Evolutionary conservation across 1,284 basidiomycete species (phyloP).

Genomic region (Pyrrhoderma lamaoense): DNA sequence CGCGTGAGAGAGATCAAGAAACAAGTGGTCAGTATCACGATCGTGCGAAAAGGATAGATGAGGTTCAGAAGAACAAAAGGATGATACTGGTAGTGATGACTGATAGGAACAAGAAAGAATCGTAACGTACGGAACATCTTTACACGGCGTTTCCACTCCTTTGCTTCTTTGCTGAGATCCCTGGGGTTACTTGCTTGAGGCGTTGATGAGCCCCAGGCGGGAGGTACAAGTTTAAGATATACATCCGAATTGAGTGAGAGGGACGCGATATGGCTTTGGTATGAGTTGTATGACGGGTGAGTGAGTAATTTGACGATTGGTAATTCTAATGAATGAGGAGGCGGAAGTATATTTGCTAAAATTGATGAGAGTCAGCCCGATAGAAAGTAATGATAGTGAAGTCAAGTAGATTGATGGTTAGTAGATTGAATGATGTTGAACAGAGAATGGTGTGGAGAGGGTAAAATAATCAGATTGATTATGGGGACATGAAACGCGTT

Average conservation of each 20-base stretch:
- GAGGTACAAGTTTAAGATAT: slow-evolving; percentile 75
- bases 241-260: slow-evolving; percentile 72
- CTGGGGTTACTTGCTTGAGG: slow-evolving; percentile 41
- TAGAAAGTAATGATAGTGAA: slow-evolving; percentile 12
- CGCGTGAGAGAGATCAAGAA: too few species aligned
- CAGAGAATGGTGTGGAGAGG: slow-evolving; percentile 6
- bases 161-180: slow-evolving; percentile 42
- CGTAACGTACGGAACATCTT: slow-evolving; percentile 84
- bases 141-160: slow-evolving; percentile 74
- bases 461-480: slow-evolving; percentile 10
- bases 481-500: slow-evolving; percentile 1
- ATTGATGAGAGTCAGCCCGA: too few species aligned
- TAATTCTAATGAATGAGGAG: slow-evolving; percentile 66
- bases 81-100: not conserved
- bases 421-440: slow-evolving; percentile 7
- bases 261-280: slow-evolving; percentile 66
- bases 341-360: slow-evolving; percentile 84
- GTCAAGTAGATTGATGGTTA: not conserved
- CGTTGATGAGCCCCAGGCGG: slow-evolving; percentile 60
- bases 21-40: too few species aligned
- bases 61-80: not conserved
- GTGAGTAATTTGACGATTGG: slow-evolving; percentile 73
- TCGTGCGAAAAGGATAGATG: not conserved
- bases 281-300: slow-evolving; percentile 64
- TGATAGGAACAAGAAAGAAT: slow-evolving; percentile 3